Base-by-base conservation (phyloP, 805 yeast species). In the Dipodascus geniculatus region DNA sequence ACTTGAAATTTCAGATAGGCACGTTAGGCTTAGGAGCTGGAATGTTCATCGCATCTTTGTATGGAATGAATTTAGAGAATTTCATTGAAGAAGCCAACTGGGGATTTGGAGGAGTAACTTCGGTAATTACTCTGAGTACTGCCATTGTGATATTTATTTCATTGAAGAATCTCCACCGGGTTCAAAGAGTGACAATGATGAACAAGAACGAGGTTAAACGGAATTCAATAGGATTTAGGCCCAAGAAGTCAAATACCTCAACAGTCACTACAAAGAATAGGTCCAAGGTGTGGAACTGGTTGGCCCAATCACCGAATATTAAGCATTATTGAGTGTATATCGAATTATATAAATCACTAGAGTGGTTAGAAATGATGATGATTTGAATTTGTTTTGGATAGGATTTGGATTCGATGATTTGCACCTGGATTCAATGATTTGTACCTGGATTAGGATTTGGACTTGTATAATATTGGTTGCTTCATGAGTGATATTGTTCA, bases 31-130 rank as follows among this genome's bases (percentile, higher is more conserved):
- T 90, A 62, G 95, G 95, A 1, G 78, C 83, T 16, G 84, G 93
- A 1, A 71, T 95, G 49, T 87, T 86, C 59, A 65, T 87, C 16
- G 93, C 96, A 1, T 85, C 96, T 0, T 71, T 88, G 9, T 93
- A 90, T 63, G 99, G 99, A 35, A 93, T 93, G 99, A 93, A 93
- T 68, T 72, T 93, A 66, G 87, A 85, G 63, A 93, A 91, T 68
- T 89, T 86, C 64, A 82, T 93, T 22, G 99, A 93, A 65, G 96
- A 89, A 54, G 71, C 81, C 1, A 76, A 78, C 19, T 47, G 49
- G 49, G 49, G 49, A 23, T 47, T 47, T 23, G 24, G 28, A 16
- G 49, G 24, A 16, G 49, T 47, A 14, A 56, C 66, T 1, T 71
- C 74, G 0, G 56, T 73, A 1, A 71, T 83, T 0, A 70, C 81